Conservation (phyloP, 768 basidiomycete species). For the Clathrus columnatus region DNA sequence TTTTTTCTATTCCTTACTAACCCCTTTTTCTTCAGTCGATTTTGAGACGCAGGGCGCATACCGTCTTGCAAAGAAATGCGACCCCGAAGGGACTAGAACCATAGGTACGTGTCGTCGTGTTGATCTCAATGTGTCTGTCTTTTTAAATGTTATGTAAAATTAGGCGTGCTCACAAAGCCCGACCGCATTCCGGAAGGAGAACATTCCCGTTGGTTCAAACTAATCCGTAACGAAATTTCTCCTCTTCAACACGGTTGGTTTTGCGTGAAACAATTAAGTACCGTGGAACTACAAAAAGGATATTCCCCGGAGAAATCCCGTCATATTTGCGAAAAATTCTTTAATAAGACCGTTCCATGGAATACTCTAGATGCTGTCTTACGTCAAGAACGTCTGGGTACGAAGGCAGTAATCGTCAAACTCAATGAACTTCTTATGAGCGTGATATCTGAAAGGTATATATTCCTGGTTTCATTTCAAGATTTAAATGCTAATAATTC, state of each 20-base stretch:
- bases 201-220: conserved; percentile 42
- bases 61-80: conserved; percentile 48
- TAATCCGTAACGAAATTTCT: conserved; percentile 7
- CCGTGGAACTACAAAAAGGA: conserved; percentile 40
- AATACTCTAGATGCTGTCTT: conserved; percentile 40
- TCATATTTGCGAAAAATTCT: conserved; percentile 46
- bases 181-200: conserved; percentile 55
- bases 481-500: background rate
- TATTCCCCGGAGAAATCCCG: conserved; percentile 57
- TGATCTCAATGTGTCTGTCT: background rate
- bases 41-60: conserved; percentile 75
- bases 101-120: conserved; percentile 40
- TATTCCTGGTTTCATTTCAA: background rate
- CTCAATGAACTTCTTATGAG: conserved; percentile 55
- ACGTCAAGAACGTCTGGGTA: conserved; percentile 44
- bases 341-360: conserved; percentile 43
- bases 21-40: conserved; percentile 40
- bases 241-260: conserved; percentile 49
- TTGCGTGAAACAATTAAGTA: conserved; percentile 47
- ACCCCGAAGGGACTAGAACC: conserved; percentile 56
- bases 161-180: conserved; percentile 69
- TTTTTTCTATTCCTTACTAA: background rate
- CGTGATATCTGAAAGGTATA: conserved; percentile 51
- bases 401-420: conserved; percentile 44
- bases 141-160: background rate